A percentile compares a stretch with the other conserved stretches of the same genome.
Evolutionary conservation across 2,329 filamentous ascomycete genomes (phyloP).

Genomic region (Cladophialophora carrionii): DNA sequence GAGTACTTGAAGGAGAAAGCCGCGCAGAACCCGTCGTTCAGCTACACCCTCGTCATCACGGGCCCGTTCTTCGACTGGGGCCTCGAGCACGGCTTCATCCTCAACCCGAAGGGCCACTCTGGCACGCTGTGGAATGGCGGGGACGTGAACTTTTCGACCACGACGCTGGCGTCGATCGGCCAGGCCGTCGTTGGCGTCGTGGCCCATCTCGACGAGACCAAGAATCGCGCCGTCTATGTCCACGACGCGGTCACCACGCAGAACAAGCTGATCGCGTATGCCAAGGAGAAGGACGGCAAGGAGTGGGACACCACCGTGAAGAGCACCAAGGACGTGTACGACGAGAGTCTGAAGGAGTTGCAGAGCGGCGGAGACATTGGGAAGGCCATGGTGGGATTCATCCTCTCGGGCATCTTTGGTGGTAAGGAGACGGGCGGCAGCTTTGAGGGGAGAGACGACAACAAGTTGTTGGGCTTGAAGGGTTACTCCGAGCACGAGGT

Average conservation of each 20-base stretch:
- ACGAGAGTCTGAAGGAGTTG: conserved; percentile 43
- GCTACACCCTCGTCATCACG: conserved; percentile 42
- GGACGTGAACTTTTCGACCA: conserved; percentile 53
- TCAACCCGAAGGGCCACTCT: conserved; percentile 50
- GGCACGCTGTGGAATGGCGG: conserved; percentile 57
- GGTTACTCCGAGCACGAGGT: conserved; percentile 44
- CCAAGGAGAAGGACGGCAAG: conserved; percentile 42
- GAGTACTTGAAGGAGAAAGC: conserved; percentile 39
- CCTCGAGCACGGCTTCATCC: conserved; percentile 47
- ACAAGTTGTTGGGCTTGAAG: conserved; percentile 47
- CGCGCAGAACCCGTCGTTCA: conserved; percentile 36
- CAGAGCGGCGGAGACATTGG: conserved; percentile 33
- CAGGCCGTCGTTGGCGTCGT: conserved; percentile 56
- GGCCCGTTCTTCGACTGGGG: conserved; percentile 44
- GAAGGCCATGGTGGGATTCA: conserved; percentile 41
- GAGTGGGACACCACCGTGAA: conserved; percentile 31
- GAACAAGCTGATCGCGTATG: conserved; percentile 45
- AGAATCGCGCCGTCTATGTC: conserved; percentile 56
- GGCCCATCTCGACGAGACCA: conserved; percentile 55
- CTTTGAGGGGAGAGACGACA: conserved; percentile 43
- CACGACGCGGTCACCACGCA: conserved; percentile 53
- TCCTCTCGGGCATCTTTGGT: conserved; percentile 43
- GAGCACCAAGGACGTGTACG: conserved; percentile 21
- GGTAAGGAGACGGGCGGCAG: conserved; percentile 39
- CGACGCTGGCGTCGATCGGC: conserved; percentile 54